Percentiles rank a stretch among this genome's conserved stretches.
These are phyloP conservation scores for Globisporangium paddicum DNA, from an alignment of 352 stramenopile species.

Conservation along the genomic window DNA sequence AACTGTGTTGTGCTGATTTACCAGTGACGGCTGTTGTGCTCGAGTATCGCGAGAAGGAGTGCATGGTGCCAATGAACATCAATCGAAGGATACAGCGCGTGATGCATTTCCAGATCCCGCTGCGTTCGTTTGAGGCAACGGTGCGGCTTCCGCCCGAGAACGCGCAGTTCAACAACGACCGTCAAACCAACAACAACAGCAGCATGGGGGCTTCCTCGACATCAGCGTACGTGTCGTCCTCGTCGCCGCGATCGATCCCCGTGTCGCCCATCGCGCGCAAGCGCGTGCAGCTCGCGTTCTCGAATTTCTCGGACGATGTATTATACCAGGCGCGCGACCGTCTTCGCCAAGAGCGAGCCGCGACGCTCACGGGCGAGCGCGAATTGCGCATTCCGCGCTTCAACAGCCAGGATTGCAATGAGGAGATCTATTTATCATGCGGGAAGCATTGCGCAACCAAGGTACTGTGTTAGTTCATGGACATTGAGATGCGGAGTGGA, in stretches of 20 bases:
- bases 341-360: slow-evolving; percentile 65
- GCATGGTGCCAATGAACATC: slow-evolving; percentile 74
- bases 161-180: slow-evolving; percentile 14
- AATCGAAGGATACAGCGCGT: slow-evolving; percentile 84
- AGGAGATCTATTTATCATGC: slow-evolving; percentile 85
- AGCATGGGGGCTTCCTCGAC: background rate
- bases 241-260: slow-evolving; percentile 79
- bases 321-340: slow-evolving; percentile 79
- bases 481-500: background rate
- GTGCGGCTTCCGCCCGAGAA: slow-evolving; percentile 58
- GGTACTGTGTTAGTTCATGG: slow-evolving; percentile 9
- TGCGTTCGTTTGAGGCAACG: slow-evolving; percentile 81
- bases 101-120: slow-evolving; percentile 86
- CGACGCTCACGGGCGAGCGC: slow-evolving; percentile 56
- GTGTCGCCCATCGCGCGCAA: slow-evolving; percentile 66
- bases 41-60: slow-evolving; percentile 85
- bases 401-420: slow-evolving; percentile 73
- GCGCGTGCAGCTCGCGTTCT: slow-evolving; percentile 72
- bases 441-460: slow-evolving; percentile 81
- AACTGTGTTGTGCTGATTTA: slow-evolving; percentile 2
- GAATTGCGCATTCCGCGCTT: slow-evolving; percentile 65
- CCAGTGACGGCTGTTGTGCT: slow-evolving; percentile 80
- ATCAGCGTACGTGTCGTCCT: slow-evolving; percentile 26
- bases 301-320: slow-evolving; percentile 81
- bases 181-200: background rate